A percentile compares a stretch with the other conserved stretches of the same genome.
Conservation (phyloP, 495 filamentous ascomycete species). For the Immersiella caudata region DNA sequence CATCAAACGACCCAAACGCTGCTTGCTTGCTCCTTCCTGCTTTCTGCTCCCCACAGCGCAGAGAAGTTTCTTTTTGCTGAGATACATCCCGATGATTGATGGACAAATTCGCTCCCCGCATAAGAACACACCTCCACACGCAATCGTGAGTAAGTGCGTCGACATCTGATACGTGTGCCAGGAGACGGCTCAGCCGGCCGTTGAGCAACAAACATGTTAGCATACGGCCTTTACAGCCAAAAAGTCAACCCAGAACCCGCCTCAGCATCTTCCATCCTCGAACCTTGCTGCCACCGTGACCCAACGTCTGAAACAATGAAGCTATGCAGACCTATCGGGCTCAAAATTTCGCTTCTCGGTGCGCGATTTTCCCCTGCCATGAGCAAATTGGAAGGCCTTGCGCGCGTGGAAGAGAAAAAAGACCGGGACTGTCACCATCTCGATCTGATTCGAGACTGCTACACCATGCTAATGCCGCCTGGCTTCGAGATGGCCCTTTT, state of each 20-base stretch:
- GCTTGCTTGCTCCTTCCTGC: background rate
- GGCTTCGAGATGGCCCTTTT: background rate
- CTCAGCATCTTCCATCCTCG: background rate
- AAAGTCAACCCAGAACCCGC: background rate
- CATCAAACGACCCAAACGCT: background rate
- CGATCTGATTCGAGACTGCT: constrained; percentile 12
- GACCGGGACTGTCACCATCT: background rate
- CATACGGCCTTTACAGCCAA: constrained; percentile 9
- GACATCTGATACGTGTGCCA: background rate
- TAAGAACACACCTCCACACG: background rate
- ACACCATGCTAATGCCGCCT: background rate
- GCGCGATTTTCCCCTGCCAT: constrained; percentile 13
- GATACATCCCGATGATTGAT: constrained; percentile 17
- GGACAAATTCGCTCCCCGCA: constrained; percentile 14
- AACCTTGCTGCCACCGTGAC: constrained; percentile 8
- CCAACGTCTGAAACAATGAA: background rate
- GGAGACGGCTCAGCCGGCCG: background rate
- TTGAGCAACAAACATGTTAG: background rate
- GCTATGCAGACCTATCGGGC: background rate
- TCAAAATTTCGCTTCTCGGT: background rate
- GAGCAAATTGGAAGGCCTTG: background rate
- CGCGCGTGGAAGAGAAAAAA: background rate
- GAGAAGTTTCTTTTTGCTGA: background rate
- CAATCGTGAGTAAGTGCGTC: background rate
- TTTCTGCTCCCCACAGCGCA: constrained; percentile 1